phyloP scores from a whole-genome alignment of 495 filamentous ascomycete genomes.

The Penicillium riverlandense region DNA sequence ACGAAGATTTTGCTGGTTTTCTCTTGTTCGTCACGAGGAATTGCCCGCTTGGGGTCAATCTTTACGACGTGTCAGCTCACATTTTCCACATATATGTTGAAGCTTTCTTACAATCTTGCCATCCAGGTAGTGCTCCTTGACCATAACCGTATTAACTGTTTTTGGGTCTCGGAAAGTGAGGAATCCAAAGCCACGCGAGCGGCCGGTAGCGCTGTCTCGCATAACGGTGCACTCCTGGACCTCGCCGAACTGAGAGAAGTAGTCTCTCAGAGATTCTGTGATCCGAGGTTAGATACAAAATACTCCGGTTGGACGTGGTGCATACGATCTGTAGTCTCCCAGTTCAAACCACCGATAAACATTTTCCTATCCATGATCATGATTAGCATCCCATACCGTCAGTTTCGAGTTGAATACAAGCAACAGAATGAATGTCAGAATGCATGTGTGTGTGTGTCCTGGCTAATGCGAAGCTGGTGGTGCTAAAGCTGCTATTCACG shows the following conservation, averaged over 20 bases:
- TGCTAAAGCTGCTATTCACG: constrained; percentile 19
- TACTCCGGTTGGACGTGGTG: constrained; percentile 1
- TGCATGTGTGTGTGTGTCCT: constrained; percentile 4
- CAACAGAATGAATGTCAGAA: background rate
- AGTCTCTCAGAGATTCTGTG: constrained; percentile 92
- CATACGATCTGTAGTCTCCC: constrained; percentile 98
- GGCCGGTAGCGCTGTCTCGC: constrained; percentile 88
- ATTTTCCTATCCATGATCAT: constrained; percentile 66
- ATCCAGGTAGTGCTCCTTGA: constrained; percentile 96
- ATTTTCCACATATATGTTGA: background rate
- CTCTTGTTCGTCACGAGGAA: constrained; percentile 95
- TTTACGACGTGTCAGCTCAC: constrained; percentile 30
- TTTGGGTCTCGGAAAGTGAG: constrained; percentile 96
- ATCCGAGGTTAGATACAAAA: constrained; percentile 8
- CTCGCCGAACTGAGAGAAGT: constrained; percentile 97
- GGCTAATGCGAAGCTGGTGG: constrained; percentile 10
- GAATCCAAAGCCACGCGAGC: constrained; percentile 94
- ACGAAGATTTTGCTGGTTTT: constrained; percentile 98
- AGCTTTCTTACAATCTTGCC: constrained; percentile 82
- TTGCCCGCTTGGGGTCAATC: constrained; percentile 98
- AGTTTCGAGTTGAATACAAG: background rate
- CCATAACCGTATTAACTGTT: constrained; percentile 98
- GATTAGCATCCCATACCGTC: constrained; percentile 12
- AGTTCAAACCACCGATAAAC: constrained; percentile 98
- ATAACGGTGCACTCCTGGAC: constrained; percentile 97